These are phyloP conservation scores for Macrotyloma uniflorum DNA, from an alignment of 306 rosid genomes.

Conservation along the genomic window DNA sequence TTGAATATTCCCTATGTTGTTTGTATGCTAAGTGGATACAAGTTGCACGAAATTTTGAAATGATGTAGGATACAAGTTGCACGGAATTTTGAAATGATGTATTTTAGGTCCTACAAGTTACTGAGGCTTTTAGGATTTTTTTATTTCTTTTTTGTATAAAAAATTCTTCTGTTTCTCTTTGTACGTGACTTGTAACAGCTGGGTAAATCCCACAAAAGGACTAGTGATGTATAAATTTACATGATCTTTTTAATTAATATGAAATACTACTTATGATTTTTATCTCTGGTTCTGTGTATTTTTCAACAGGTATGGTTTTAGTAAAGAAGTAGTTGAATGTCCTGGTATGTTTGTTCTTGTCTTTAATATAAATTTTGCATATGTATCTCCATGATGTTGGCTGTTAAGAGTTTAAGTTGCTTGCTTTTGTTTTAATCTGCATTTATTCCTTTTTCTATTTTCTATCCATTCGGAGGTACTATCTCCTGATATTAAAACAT, in stretches of 20 bases:
- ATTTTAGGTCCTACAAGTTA: slow-evolving; percentile 20
- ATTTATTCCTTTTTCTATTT: not conserved
- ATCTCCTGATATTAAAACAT: not conserved
- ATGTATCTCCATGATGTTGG: slow-evolving; percentile 3
- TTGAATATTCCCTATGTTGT: slow-evolving; percentile 12
- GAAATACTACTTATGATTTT: slow-evolving; percentile 7
- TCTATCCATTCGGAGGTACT: slow-evolving; percentile 17
- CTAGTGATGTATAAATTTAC: slow-evolving; percentile 4
- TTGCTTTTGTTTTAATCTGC: slow-evolving; percentile 15
- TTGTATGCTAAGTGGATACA: slow-evolving; percentile 8
- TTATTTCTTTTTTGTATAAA: not conserved
- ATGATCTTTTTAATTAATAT: not conserved
- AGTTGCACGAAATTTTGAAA: too few species aligned
- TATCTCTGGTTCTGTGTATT: slow-evolving; percentile 25
- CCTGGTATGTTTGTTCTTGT: slow-evolving; percentile 61
- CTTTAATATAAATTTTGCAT: not conserved
- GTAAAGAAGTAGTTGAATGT: slow-evolving; percentile 89
- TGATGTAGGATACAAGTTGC: too few species aligned
- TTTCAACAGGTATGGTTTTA: slow-evolving; percentile 80
- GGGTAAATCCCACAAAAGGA: slow-evolving; percentile 4
- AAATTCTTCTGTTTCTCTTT: slow-evolving; percentile 3
- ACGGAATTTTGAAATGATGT: slow-evolving; percentile 14
- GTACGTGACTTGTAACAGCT: slow-evolving; percentile 1
- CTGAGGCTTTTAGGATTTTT: not conserved
- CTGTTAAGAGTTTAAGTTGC: not conserved